Evolutionary conservation across 768 basidiomycete genomes (phyloP), one percentile per base, ranked within the genome.

Genomic region (Russula sp.): DNA sequence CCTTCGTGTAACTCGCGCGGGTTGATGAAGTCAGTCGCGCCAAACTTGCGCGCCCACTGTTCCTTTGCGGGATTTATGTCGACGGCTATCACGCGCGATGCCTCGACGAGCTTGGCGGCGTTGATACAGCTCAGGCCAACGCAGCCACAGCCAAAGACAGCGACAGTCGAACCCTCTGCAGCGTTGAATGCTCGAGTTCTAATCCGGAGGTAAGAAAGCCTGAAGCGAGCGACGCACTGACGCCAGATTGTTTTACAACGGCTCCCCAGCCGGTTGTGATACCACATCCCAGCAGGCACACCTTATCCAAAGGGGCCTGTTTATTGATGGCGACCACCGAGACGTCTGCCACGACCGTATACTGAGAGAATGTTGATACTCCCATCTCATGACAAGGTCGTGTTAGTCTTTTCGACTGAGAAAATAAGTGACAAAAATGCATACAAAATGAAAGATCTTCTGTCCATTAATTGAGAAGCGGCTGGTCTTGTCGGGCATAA

Each of bases 201-300:
- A 5, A 28, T n/a, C 24, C 16, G 16, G 38, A 24, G 10, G 14
- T 24, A 36, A 28, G 32, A 51, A 6, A 36, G 32, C 36, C 30
- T 50, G n/a, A 46, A 44, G 34, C 28, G 28, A 30, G 28, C 5
- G 30, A 79, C 87, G 24, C 71, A 90, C 90, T 82, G 75, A 92
- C 84, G 65, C 91, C 93, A 26, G 88, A 84, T 72, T 94, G 92
- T 79, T 98, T 98, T 68, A 84, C 84, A 54, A 96, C 91, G 7
- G 96, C 90, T 60, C 96, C 95, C 92, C 94, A 98, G 20, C 95
- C 95, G n/a, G 95, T 98, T 40, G 95, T 96, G 75, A 98, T 96
- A 68, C 94, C 94, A 67, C 92, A 94, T 6, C 96, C 96, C 16
- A 99, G 85, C 36, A 99, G 82, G 77, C 97, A 98, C n/a, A 95